Evolutionary conservation across 345 rosid species (phyloP), one percentile per base, ranked within the genome.

Genomic region (Hypericum perforatum): DNA sequence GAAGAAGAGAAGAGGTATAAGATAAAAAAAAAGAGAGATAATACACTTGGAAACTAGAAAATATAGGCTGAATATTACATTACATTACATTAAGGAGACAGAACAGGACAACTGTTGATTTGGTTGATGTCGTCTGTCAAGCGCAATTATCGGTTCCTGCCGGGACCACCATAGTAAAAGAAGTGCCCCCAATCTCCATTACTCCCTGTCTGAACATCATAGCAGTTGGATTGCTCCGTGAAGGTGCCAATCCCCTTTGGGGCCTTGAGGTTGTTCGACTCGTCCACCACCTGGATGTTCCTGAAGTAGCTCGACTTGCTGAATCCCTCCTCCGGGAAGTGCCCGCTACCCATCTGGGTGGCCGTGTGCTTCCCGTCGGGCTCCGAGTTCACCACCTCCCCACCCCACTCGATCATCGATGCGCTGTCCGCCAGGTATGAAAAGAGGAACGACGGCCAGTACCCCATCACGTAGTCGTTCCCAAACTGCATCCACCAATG

Each of bases 401-500:
- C 97, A 74, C 98, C 98, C 97, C 95, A 85, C 58, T 92, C 98
- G 5, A 92, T 83, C 98, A 85, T 92, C 5, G 95, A 83, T 52
- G 97, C 97, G 41, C 94, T 82, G 45, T 88, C 90, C 0, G 94
- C 83, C 13, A 92, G 64, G 83, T 88, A 88, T 3, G 97, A 88
- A 84, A 92, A 92, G 37, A 92, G 76, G 74, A 88, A 88, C 0
- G 98, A 83, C 0, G 98, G 97, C 97, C 95, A 92, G 32, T 92
- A 92, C 4, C 97, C 98, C 39, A 85, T 61, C 39, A 88, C 98
- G 52, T 71, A 80, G 66, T 77, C 84, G 8, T 80, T 88, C 5
- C 98, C 97, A 56, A 92, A 92, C 46, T 88, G 96, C 98, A 92
- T 85, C 98, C 97, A 88, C 98, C 95, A 92, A 51, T 92, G 96